Evolutionary conservation across 768 basidiomycete genomes (phyloP).

Genomic region (Amanita fuliginea): DNA sequence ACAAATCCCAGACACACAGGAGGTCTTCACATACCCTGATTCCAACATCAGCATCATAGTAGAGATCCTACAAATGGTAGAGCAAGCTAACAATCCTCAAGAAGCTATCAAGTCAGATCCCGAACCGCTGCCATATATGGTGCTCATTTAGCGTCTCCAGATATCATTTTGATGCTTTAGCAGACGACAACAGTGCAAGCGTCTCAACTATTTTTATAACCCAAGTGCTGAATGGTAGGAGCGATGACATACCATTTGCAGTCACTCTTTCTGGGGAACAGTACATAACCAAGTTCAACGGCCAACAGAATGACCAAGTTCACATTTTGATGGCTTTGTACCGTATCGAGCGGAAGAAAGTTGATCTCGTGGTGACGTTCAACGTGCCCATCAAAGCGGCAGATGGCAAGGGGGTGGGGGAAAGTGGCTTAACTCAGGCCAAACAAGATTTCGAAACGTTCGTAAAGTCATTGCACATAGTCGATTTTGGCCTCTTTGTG

Average conservation of each 20-base stretch:
- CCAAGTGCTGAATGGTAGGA: conserved; percentile 28
- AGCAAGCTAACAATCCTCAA: conserved; percentile 29
- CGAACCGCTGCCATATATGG: background rate
- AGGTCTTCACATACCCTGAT: conserved; percentile 72
- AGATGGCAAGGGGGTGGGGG: conserved; percentile 32
- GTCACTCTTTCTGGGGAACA: conserved; percentile 63
- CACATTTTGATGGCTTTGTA: conserved; percentile 74
- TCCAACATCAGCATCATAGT: conserved; percentile 69
- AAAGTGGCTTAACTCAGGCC: conserved; percentile 24
- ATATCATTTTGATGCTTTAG: conserved; percentile 84
- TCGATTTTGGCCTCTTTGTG: conserved; percentile 62
- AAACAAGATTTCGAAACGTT: conserved; percentile 42
- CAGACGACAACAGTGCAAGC: conserved; percentile 78
- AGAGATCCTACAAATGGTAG: conserved; percentile 74
- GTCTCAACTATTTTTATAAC: conserved; percentile 34
- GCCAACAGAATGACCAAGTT: conserved; percentile 48
- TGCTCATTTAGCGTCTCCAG: conserved; percentile 28
- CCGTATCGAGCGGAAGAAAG: conserved; percentile 55
- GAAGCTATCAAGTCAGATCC: conserved; percentile 41
- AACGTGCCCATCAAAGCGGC: conserved; percentile 58
- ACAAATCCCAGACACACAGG: conserved; percentile 91
- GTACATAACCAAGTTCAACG: conserved; percentile 67
- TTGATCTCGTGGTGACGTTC: conserved; percentile 78
- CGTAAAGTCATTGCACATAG: conserved; percentile 49
- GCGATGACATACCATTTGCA: conserved; percentile 44